phyloP scores from a whole-genome alignment of 768 basidiomycete genomes.

The Rhizopogon vesiculosus region DNA sequence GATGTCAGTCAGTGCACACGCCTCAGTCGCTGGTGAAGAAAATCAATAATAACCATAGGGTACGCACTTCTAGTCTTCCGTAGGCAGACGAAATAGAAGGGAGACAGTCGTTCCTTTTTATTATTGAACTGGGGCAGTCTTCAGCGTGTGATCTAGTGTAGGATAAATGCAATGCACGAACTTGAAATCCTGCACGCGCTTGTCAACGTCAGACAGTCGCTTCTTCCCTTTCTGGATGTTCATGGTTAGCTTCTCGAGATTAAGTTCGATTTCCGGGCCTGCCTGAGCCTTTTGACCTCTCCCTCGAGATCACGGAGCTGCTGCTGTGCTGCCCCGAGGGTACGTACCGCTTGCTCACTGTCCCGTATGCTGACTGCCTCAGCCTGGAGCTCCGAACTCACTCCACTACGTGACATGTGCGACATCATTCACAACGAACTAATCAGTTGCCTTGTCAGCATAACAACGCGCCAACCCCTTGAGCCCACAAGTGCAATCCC shows the following conservation, averaged over 20 bases:
- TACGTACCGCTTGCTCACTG: slow-evolving; percentile 51
- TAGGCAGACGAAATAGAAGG: too few relatives aligned
- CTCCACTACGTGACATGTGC: slow-evolving; percentile 71
- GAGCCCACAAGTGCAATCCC: slow-evolving; percentile 78
- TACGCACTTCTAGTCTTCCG: too few relatives aligned
- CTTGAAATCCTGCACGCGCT: slow-evolving; percentile 78
- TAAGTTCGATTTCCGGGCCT: slow-evolving; percentile 74
- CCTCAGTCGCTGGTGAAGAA: too few relatives aligned
- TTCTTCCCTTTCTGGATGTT: slow-evolving; percentile 76
- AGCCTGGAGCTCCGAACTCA: slow-evolving; percentile 86
- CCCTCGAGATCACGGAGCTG: slow-evolving; percentile 53
- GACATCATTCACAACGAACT: slow-evolving; percentile 97
- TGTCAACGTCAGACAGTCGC: slow-evolving; percentile 69
- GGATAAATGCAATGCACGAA: slow-evolving; percentile 33
- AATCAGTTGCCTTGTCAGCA: slow-evolving; percentile 88
- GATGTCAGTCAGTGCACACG: too few relatives aligned
- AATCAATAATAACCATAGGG: too few relatives aligned
- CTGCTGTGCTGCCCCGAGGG: slow-evolving; percentile 43
- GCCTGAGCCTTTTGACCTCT: slow-evolving; percentile 58
- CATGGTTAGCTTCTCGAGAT: slow-evolving; percentile 76
- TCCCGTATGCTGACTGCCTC: slow-evolving; percentile 63
- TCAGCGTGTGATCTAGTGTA: not conserved
- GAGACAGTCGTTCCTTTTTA: not conserved
- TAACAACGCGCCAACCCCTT: slow-evolving; percentile 88
- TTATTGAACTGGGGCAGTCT: not conserved